These are phyloP conservation scores for Poterioochromonas sp. DNA, from an alignment of 352 stramenopile species.

Conservation along the genomic window DNA sequence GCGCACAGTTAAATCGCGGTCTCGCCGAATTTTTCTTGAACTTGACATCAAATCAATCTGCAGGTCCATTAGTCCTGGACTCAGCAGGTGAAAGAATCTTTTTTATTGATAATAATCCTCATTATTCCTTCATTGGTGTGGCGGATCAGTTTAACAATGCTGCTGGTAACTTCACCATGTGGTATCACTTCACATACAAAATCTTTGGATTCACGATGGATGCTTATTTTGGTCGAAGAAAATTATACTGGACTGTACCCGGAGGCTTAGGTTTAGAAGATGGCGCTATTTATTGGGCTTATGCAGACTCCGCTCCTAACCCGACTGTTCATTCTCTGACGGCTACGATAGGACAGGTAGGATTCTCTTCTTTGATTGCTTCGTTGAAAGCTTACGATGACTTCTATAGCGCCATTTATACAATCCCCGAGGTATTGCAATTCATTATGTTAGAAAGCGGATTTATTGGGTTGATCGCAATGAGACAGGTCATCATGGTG, in stretches of 20 bases:
- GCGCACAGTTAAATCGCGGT: background rate
- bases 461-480: slow-evolving; percentile 28
- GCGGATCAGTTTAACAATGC: background rate
- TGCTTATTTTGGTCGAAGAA: background rate
- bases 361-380: too few relatives aligned
- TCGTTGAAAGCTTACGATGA: too few relatives aligned
- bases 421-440: background rate
- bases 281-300: slow-evolving; percentile 15
- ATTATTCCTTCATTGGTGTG: background rate
- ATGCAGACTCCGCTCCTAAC: background rate
- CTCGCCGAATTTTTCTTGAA: slow-evolving; percentile 13
- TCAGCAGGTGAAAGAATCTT: background rate
- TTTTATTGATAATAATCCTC: slow-evolving; percentile 19
- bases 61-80: slow-evolving; percentile 27
- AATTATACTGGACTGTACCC: slow-evolving; percentile 23
- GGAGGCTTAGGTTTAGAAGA: background rate
- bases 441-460: slow-evolving; percentile 7
- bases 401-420: slow-evolving; percentile 1
- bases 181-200: background rate
- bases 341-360: slow-evolving; percentile 7
- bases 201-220: slow-evolving; percentile 18
- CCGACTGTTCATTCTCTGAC: background rate
- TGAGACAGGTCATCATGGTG: background rate
- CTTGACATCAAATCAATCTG: slow-evolving; percentile 6
- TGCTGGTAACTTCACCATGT: background rate